Base-by-base conservation (phyloP, 495 filamentous ascomycete species). In the Penicillium macrosclerotiorum region DNA sequence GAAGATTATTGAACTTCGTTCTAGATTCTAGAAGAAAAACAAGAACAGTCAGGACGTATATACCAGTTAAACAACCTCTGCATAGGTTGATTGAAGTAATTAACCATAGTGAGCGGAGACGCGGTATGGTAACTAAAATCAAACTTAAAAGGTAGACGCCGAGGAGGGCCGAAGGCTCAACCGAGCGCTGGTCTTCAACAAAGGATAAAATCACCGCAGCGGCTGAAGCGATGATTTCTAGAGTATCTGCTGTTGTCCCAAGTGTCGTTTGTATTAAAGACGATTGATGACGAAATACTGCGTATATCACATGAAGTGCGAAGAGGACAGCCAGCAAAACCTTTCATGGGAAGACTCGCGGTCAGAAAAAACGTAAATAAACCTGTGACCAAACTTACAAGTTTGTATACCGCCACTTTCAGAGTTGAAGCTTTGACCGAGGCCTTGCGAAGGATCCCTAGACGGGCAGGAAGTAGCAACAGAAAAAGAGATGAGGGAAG, bases 101-200 rank as follows among this genome's bases (percentile, higher is more conserved):
- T 4, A 42, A 17, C 39, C 39, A 42, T 22, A 42, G 9, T 8
- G 39, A 31, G 25, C 39, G 39, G 13, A 42, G 26, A 11, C 39
- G 13, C 4, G 39, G 39, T 1, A 42, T 30, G 5, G 13, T 18
- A 7, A 42, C 9, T 31, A 31, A 2, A 5, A 8, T 22, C n/a
- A 8, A 8, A 0, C n/a, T 7, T 32, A 27, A 42, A 27, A 42
- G 32, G 8, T 42, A 42, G 5, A 42, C 4, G 11, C 1, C 8
- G 2, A 42, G 39, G 3, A 42, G 7, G 17, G 19, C 2, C 12
- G 39, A 42, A 2, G 39, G 27, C n/a, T 5, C 12, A 17, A 32
- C 13, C 3, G 39, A 13, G 0, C 39, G 24, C 17, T 42, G 39
- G 8, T 42, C 39, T 14, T 19, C 25, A 6, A 42, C 17, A 32